Percentiles rank a stretch among this genome's conserved stretches.
Conservation (phyloP, 2,329 filamentous ascomycete genomes). For the Nigrospora osmanthi region DNA sequence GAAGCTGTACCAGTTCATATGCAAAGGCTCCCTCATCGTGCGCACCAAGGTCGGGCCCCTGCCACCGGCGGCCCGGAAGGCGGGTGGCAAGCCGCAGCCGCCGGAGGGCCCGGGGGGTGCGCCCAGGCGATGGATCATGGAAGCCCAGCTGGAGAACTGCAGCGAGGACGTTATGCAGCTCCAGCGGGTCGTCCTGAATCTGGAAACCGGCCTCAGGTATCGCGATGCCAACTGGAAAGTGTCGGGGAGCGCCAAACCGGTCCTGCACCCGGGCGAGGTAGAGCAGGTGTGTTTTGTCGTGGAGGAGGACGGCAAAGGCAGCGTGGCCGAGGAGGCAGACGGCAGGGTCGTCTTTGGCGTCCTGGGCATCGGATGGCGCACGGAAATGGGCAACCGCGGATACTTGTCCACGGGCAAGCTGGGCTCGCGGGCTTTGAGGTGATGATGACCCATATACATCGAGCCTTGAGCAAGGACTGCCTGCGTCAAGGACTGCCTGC, state of each 20-base stretch:
- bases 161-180: conserved; percentile 76
- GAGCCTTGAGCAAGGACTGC: too few relatives aligned
- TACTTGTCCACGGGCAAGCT: conserved; percentile 83
- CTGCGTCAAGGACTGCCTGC: too few relatives aligned
- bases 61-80: conserved; percentile 24
- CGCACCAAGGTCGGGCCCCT: conserved; percentile 76
- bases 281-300: conserved; percentile 60
- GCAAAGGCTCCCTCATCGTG: conserved; percentile 82
- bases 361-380: conserved; percentile 80
- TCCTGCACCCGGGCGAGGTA: conserved; percentile 55
- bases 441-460: conserved; percentile 4
- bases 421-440: conserved; percentile 36
- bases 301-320: conserved; percentile 31
- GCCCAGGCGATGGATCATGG: conserved; percentile 34
- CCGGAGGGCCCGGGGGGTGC: neutral
- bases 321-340: conserved; percentile 43
- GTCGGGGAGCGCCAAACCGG: conserved; percentile 35
- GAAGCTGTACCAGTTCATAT: conserved; percentile 95
- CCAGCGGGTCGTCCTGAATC: conserved; percentile 53
- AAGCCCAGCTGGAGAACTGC: conserved; percentile 93
- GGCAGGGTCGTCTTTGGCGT: conserved; percentile 66
- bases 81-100: conserved; percentile 11
- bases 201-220: conserved; percentile 41
- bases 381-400: conserved; percentile 82
- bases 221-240: conserved; percentile 51